Evolutionary conservation across 768 basidiomycete species (phyloP).

Genomic region (Fomitopsis serialis): DNA sequence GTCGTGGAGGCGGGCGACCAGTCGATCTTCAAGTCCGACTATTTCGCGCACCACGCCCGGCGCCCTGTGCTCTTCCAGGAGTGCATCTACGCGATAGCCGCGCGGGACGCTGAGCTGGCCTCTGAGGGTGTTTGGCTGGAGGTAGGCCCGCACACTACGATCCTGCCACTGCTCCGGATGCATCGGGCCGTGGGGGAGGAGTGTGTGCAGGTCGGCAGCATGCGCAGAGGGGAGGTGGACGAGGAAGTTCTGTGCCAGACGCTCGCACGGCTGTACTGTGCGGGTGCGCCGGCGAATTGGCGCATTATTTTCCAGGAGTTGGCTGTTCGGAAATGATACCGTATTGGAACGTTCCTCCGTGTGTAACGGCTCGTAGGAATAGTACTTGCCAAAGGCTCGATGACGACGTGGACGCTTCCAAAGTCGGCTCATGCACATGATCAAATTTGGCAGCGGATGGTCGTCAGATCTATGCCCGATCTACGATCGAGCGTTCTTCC

Average conservation of each 20-base stretch:
- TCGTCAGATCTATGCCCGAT: too few species aligned
- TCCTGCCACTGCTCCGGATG: conserved; percentile 47
- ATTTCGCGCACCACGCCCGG: conserved; percentile 54
- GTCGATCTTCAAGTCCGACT: conserved; percentile 40
- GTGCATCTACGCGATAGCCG: conserved; percentile 38
- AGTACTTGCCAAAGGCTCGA: too few species aligned
- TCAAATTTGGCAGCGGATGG: too few species aligned
- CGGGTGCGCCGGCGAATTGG: background rate
- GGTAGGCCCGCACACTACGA: conserved; percentile 57
- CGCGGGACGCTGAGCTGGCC: conserved; percentile 18
- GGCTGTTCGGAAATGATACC: background rate
- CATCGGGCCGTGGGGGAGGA: background rate
- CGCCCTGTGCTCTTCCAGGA: conserved; percentile 52
- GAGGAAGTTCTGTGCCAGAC: conserved; percentile 37
- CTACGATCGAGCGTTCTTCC: too few species aligned
- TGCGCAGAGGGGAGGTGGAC: conserved; percentile 39
- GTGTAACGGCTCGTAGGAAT: background rate
- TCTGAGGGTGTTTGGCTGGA: conserved; percentile 53
- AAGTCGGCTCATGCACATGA: too few species aligned
- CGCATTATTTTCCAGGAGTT: background rate
- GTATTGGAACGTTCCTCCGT: background rate
- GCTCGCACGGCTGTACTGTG: background rate
- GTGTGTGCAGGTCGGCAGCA: conserved; percentile 34
- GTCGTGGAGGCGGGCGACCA: conserved; percentile 49
- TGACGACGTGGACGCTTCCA: too few species aligned